phyloP scores from a whole-genome alignment of 371 early-diverging fungal species.

The Saksenaea oblongispora region DNA sequence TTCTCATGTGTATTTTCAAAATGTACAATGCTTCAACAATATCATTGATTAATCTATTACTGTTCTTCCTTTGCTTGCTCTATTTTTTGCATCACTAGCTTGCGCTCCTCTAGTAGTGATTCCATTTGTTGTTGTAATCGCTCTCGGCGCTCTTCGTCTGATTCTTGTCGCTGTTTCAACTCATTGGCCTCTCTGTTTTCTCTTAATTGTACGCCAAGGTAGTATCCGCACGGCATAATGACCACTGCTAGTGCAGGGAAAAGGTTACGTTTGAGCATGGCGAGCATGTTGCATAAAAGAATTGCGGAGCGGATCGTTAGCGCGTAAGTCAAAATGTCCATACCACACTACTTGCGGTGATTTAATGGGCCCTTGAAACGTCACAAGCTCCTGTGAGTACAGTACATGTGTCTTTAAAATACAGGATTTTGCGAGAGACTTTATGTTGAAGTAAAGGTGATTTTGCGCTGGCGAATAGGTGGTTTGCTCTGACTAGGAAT shows the following conservation, averaged over 20 bases:
- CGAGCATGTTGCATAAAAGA: not conserved
- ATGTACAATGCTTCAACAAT: not conserved
- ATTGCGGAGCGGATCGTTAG: too few species aligned
- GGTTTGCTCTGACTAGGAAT: too few species aligned
- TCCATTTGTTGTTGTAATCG: slow-evolving; percentile 15
- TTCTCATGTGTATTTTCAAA: not conserved
- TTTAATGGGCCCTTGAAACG: too few species aligned
- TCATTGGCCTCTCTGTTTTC: slow-evolving; percentile 14
- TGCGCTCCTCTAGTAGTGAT: slow-evolving; percentile 19
- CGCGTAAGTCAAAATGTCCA: too few species aligned
- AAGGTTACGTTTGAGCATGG: slow-evolving; percentile 17
- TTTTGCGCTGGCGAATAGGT: too few species aligned
- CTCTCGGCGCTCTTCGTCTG: slow-evolving; percentile 12
- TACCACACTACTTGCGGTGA: too few species aligned
- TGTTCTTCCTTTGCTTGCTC: slow-evolving; percentile 3
- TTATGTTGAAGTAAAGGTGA: too few species aligned
- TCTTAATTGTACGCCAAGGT: slow-evolving; percentile 21
- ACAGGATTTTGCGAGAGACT: too few species aligned
- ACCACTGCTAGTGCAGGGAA: slow-evolving; percentile 21
- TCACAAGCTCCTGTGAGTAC: too few species aligned
- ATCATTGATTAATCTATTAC: not conserved
- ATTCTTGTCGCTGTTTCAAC: slow-evolving; percentile 2
- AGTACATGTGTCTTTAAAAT: too few species aligned
- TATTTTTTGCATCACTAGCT: slow-evolving; percentile 11
- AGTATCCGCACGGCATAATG: slow-evolving; percentile 25